Base-by-base conservation (phyloP, 805 yeast genomes). In the Candida alai region DNA sequence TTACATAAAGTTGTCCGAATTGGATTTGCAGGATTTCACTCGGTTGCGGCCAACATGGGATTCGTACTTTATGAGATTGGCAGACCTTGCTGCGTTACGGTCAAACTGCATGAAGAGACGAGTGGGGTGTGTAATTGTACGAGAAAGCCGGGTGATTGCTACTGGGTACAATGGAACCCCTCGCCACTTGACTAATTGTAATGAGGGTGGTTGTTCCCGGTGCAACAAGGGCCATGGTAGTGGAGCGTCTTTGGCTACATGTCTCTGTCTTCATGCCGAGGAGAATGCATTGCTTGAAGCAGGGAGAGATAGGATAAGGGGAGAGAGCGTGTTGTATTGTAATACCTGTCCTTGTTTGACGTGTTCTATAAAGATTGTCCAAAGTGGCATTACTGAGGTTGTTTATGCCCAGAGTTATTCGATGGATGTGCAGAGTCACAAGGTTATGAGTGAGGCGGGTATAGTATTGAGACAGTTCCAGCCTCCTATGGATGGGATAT, bases 161-260 rank as follows among this genome's bases (percentile, higher is more conserved):
- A 93, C 99, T 0, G 99, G 99, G 0, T 93, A 93, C 59, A 93
- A 93, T 51, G 99, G 99, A 2, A 93, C 99, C 0, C 97, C 99
- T 8, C 71, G 96, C 26, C 85, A 88, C 39, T 61, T 87, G 48
- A 65, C 68, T 17, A 93, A 93, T 49, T 93, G 99, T 60, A 89
- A 86, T 51, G 90, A 87, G 48, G 98, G 98, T 15, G 99, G 99
- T 1, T 93, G 99, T 58, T 60, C 76, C 4, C 66, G 98, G 24
- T 93, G 99, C 56, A 93, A 93, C 50, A 62, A 73, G 17, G 89
- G 83, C 6, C 68, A 68, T 34, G 69, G 72, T 1, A 53, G 68
- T 23, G 95, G 95, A 2, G 68, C 75, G 2, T 77, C 73, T 1
- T 62, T 90, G 24, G 73, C 82, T 3, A 87, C 97, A 0, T 93